A percentile compares a stretch with the other conserved stretches of the same genome.
These are phyloP conservation scores for Condylostoma magnum DNA, from an alignment of 169 alveolate genomes.

Conservation along the genomic window DNA sequence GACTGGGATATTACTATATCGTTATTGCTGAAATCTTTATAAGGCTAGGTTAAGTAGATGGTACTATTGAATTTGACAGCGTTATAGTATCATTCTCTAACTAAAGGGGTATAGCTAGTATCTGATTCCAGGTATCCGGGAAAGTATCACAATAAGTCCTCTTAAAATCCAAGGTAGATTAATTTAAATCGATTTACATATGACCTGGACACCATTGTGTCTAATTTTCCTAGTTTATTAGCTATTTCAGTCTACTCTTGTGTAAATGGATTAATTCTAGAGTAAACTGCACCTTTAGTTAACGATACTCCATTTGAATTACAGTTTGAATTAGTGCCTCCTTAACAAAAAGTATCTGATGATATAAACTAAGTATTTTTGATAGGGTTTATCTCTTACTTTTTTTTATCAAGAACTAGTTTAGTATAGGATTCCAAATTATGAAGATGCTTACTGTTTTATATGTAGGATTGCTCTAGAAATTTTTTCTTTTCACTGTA, in stretches of 20 bases:
- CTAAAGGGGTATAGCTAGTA: constrained; percentile 20
- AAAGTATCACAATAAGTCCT: background rate
- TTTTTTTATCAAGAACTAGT: background rate
- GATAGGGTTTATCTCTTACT: background rate
- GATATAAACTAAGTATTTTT: background rate
- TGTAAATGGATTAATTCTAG: background rate
- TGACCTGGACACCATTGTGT: background rate
- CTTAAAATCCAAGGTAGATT: constrained; percentile 6
- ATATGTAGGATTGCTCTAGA: background rate
- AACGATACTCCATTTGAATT: background rate
- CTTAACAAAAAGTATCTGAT: background rate
- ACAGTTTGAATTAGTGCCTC: background rate
- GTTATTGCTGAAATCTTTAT: constrained; percentile 8
- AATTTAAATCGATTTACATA: background rate
- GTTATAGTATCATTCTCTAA: constrained; percentile 29
- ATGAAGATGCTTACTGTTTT: background rate
- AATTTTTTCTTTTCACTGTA: background rate
- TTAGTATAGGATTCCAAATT: background rate
- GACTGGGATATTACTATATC: too few species aligned
- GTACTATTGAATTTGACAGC: background rate
- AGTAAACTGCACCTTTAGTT: background rate
- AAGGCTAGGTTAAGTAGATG: constrained; percentile 10
- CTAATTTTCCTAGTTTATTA: too few species aligned
- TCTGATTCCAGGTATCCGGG: background rate
- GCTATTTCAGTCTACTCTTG: background rate